Evolutionary conservation across 352 stramenopile species (phyloP).

Genomic region (Phytophthora pluvialis): DNA sequence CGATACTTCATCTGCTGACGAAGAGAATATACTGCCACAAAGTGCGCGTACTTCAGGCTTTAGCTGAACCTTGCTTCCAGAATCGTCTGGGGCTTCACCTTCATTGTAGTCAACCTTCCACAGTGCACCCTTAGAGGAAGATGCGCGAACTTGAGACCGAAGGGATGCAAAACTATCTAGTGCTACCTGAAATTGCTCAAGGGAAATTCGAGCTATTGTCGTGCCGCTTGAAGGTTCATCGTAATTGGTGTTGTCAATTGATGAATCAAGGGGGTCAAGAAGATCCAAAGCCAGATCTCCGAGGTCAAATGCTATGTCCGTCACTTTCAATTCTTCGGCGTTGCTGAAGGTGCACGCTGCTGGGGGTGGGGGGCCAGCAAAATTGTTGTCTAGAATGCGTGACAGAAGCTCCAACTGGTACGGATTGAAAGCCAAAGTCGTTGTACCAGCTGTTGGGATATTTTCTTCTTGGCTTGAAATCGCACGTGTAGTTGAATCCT

Average conservation of each 20-base stretch:
- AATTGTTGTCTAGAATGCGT: slow-evolving; percentile 73
- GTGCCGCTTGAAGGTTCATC: slow-evolving; percentile 19
- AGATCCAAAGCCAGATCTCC: slow-evolving; percentile 53
- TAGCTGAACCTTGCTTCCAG: slow-evolving; percentile 2
- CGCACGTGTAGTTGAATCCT: neutral
- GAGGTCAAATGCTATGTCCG: slow-evolving; percentile 52
- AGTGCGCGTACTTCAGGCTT: slow-evolving; percentile 28
- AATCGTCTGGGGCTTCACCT: slow-evolving; percentile 2
- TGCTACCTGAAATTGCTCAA: slow-evolving; percentile 47
- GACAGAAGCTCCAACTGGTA: slow-evolving; percentile 68
- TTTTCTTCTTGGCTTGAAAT: neutral
- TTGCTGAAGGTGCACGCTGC: neutral
- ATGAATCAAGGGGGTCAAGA: slow-evolving; percentile 27
- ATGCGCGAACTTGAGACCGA: slow-evolving; percentile 56
- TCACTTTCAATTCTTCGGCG: slow-evolving; percentile 53
- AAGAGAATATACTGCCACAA: slow-evolving; percentile 32
- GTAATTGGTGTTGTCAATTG: slow-evolving; percentile 4
- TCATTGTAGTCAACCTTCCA: slow-evolving; percentile 57
- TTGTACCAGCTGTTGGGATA: neutral
- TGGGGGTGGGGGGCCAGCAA: slow-evolving; percentile 33
- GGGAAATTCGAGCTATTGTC: slow-evolving; percentile 46
- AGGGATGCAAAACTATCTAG: slow-evolving; percentile 56
- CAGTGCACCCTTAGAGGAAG: slow-evolving; percentile 44
- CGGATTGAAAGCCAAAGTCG: slow-evolving; percentile 50
- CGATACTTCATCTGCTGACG: slow-evolving; percentile 2